Evolutionary conservation across 441 rosid species (phyloP).

Genomic region (Arabidopsis hybrid): DNA sequence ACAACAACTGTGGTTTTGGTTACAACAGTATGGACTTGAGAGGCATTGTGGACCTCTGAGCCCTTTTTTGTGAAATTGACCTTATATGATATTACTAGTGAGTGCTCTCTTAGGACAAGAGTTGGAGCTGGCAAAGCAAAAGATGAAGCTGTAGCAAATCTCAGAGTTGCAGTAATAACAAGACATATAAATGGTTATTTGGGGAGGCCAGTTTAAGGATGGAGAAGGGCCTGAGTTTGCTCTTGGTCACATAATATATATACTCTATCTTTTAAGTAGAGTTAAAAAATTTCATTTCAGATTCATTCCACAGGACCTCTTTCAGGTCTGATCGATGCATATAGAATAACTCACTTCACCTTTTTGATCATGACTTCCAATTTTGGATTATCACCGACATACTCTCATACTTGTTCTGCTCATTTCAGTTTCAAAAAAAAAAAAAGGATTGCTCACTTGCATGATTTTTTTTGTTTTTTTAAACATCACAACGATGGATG

Average conservation of each 20-base stretch:
- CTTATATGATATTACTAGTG: background rate
- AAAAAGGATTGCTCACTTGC: background rate
- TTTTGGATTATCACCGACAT: constrained; percentile 45
- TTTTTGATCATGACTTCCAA: constrained; percentile 55
- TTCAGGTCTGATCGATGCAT: constrained; percentile 80
- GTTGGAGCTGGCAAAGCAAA: background rate
- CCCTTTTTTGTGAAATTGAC: background rate
- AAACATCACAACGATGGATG: constrained; percentile 33
- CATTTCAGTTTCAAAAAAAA: too few relatives aligned
- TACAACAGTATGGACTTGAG: background rate
- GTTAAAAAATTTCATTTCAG: too few relatives aligned
- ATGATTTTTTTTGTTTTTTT: background rate
- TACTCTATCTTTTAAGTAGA: too few relatives aligned
- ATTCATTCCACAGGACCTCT: constrained; percentile 57
- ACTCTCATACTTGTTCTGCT: background rate
- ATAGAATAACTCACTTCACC: constrained; percentile 83
- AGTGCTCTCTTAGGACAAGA: constrained; percentile 26
- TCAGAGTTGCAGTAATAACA: constrained; percentile 6
- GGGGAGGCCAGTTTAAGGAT: constrained; percentile 70
- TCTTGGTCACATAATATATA: constrained; percentile 46
- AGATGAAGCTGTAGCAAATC: background rate
- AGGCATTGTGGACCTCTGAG: background rate
- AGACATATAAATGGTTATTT: constrained; percentile 44
- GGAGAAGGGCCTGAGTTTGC: constrained; percentile 65
- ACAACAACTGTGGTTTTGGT: too few relatives aligned